phyloP scores from a whole-genome alignment of 352 stramenopile genomes.

The Phytophthora ramorum region DNA sequence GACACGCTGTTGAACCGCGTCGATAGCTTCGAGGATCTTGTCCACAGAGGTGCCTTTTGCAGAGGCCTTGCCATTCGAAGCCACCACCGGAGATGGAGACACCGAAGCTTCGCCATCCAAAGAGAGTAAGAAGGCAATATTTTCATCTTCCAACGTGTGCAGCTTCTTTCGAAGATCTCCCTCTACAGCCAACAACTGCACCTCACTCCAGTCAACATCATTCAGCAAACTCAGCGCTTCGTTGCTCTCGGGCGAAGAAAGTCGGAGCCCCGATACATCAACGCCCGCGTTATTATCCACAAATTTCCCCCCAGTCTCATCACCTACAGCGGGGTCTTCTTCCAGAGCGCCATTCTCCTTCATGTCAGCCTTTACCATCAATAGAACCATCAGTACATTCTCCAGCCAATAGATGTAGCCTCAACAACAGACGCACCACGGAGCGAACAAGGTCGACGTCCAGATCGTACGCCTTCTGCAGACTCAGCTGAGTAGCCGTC shows the following conservation, averaged over 20 bases:
- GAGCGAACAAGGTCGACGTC: slow-evolving; percentile 67
- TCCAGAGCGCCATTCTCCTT: slow-evolving; percentile 37
- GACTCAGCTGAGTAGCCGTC: slow-evolving; percentile 51
- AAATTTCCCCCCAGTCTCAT: slow-evolving; percentile 8
- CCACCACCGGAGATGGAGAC: neutral
- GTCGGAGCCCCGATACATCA: slow-evolving; percentile 37
- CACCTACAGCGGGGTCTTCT: neutral
- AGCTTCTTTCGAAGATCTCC: slow-evolving; percentile 64
- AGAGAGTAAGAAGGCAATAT: slow-evolving; percentile 77
- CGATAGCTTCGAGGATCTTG: slow-evolving; percentile 64
- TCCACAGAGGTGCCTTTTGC: slow-evolving; percentile 50
- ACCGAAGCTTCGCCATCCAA: slow-evolving; percentile 52
- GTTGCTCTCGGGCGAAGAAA: slow-evolving; percentile 65
- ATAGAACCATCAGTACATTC: slow-evolving; percentile 1
- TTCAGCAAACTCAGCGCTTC: slow-evolving; percentile 59
- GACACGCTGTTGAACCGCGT: slow-evolving; percentile 55
- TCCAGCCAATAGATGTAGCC: slow-evolving; percentile 2
- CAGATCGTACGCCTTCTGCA: slow-evolving; percentile 70
- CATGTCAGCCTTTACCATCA: slow-evolving; percentile 36
- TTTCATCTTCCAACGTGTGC: slow-evolving; percentile 69
- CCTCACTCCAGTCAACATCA: slow-evolving; percentile 68
- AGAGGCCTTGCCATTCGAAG: neutral
- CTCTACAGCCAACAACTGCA: slow-evolving; percentile 57
- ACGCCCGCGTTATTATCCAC: slow-evolving; percentile 13
- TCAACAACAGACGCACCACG: slow-evolving; percentile 37